Base-by-base conservation (phyloP, 2,329 filamentous ascomycete genomes). In the Diaporthe aspalathi region DNA sequence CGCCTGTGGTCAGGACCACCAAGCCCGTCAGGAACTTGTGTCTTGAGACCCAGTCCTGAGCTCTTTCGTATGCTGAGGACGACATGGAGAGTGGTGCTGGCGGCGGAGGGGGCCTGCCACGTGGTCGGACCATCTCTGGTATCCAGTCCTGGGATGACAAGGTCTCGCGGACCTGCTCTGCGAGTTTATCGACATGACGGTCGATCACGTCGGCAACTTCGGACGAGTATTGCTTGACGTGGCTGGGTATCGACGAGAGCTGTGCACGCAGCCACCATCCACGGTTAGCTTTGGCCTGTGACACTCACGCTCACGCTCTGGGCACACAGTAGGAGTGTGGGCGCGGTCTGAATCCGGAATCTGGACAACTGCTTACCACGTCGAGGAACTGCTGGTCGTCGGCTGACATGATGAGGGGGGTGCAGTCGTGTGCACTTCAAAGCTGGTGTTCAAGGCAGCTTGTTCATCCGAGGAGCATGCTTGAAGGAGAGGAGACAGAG, bases 141-240 rank as follows among this genome's bases (percentile, higher is more conserved):
- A 97, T 84, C 93, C 94, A 96, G 79, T 87, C 82, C 68, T 90
- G 87, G 47, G 90, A 85, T 47, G 91, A 88, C 56, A 94, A 85
- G 5, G 87, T 87, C 74, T 94, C 91, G 79, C 93, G 90, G 57
- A 98, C 85, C 47, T 88, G 85, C 45, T 87, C 85, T 68, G 94
- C 93, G 54, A 94, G 90, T 72, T 88, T 86, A 77, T 97, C 94
- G 81, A 97, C 91, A 78, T 94, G 90, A 71, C 88, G 87, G 82
- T 98, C 94, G 79, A 97, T 89, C 75, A 91, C 92, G 74, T 94
- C 92, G 79, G 94, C 94, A 73, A 95, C 87, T 67, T 93, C 88
- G 76, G 87, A 85, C 20, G 92, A 91, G 81, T 94, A 94, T 74
- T 86, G 86, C 73, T 88, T 89, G 79, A 95, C 86, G 77, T 95